Base-by-base conservation (phyloP, 2,329 filamentous ascomycete species). In the Coniosporium uncinatum region DNA sequence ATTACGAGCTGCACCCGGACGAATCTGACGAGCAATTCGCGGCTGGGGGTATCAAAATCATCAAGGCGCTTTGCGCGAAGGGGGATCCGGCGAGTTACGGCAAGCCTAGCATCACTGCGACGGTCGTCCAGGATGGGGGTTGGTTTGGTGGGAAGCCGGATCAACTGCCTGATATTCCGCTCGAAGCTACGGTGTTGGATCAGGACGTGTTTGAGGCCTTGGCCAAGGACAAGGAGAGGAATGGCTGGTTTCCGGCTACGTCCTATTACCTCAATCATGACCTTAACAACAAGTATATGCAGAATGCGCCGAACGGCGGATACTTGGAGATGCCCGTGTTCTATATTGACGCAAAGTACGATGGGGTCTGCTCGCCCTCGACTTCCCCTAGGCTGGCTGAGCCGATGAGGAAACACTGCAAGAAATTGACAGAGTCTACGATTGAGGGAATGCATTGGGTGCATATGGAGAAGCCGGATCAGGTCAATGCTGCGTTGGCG, bases 241-340 rank as follows among this genome's bases (percentile, higher is more conserved):
- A 63, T 4, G 66, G 67, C 0, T 64, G 63, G 43, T 66, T 58
- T 47, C 53, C 58, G 1, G 53, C 61, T 2, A 58, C 56, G 20
- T 58, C 64, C 0, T 67, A 61, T 46, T 74, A 74, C 42, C 44
- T 65, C 27, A 66, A 74, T 46, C 63, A 70, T 45, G 53, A 59
- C 5, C 52, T 49, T 13, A 74, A 75, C 41, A 49, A 46, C 3
- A 58, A 56, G 31, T 74, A 67, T 49, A 61, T 58, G 5, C 59
- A 61, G 17, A 56, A 59, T 20, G 55, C 62, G 32, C 58, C 55
- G 50, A 61, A 63, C 18, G 53, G 52, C 3, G 58, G 57, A 1
- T 47, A 53, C 4, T 36, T 65, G 36, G 47, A 55, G 11, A 57
- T 64, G 31, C 62, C 62, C 0, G 52, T 60, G 5, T 46, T 74